Evolutionary conservation across 1,284 basidiomycete species (phyloP).

Genomic region (Fomitopsis pinicola): DNA sequence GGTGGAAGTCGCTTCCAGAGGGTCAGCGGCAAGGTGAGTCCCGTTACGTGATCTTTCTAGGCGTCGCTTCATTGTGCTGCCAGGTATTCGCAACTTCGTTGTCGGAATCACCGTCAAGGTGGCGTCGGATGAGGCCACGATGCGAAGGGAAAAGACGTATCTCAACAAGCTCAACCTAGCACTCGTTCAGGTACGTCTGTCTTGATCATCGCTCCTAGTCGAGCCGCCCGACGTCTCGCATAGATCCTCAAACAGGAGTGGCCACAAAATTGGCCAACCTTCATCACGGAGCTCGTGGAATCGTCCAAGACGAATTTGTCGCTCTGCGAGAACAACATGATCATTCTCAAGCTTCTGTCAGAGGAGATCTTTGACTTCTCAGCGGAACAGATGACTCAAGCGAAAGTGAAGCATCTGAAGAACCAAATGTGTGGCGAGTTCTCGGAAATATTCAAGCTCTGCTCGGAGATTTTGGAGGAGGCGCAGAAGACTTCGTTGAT

Average conservation of each 20-base stretch:
- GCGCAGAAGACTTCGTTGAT: slow-evolving; percentile 97
- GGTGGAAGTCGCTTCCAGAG: slow-evolving; percentile 95
- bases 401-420: slow-evolving; percentile 97
- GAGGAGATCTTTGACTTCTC: slow-evolving; percentile 99
- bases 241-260: slow-evolving; percentile 99
- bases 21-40: slow-evolving; percentile 83
- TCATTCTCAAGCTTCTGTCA: slow-evolving; percentile 94
- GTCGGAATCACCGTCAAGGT: slow-evolving; percentile 92
- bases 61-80: not conserved
- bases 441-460: slow-evolving; percentile 93
- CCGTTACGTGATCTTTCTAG: slow-evolving; percentile 5
- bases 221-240: not conserved
- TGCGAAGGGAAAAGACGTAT: slow-evolving; percentile 94
- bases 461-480: slow-evolving; percentile 94
- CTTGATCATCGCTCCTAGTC: slow-evolving; percentile 9
- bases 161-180: slow-evolving; percentile 97
- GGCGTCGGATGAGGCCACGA: slow-evolving; percentile 81
- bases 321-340: slow-evolving; percentile 99
- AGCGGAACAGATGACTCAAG: slow-evolving; percentile 98
- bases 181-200: slow-evolving; percentile 76
- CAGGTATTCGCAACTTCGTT: slow-evolving; percentile 96
- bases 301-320: slow-evolving; percentile 96
- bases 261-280: slow-evolving; percentile 99
- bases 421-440: slow-evolving; percentile 98
- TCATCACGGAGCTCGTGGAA: slow-evolving; percentile 96